Percentiles rank a stretch among this genome's conserved stretches.
phyloP scores from a whole-genome alignment of 371 early-diverging fungal genomes.

The Saksenaea vasiformis region DNA sequence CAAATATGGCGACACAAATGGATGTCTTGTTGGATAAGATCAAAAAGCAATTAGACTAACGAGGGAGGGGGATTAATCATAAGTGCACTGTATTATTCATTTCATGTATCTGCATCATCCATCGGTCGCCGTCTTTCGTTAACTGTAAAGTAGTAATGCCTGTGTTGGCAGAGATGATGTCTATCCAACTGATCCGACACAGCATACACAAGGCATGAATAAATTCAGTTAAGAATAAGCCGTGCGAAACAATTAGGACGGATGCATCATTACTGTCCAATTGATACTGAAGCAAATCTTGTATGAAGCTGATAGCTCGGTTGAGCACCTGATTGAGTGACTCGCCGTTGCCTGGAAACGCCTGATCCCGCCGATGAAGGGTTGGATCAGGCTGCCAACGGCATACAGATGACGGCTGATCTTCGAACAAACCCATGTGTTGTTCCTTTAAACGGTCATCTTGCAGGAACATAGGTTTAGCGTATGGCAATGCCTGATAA shows the following conservation, averaged over 20 bases:
- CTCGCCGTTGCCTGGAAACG: slow-evolving; percentile 9
- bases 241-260: slow-evolving; percentile 8
- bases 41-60: slow-evolving; percentile 29
- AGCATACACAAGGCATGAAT: slow-evolving; percentile 6
- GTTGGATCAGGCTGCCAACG: slow-evolving; percentile 4
- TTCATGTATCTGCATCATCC: neutral
- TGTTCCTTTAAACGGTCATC: neutral
- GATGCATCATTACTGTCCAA: neutral
- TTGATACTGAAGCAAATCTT: neutral
- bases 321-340: neutral
- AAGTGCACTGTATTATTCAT: slow-evolving; percentile 6
- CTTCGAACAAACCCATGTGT: slow-evolving; percentile 6
- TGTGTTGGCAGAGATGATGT: neutral
- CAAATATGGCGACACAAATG: slow-evolving; percentile 67
- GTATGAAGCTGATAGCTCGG: neutral
- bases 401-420: slow-evolving; percentile 5
- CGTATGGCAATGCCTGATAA: neutral
- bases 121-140: neutral
- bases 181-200: neutral
- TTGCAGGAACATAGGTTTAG: neutral
- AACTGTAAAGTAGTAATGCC: slow-evolving; percentile 2
- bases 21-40: slow-evolving; percentile 61
- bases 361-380: neutral
- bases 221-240: slow-evolving; percentile 4
- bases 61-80: neutral